phyloP scores from a whole-genome alignment of 768 basidiomycete species.

The Pleurotus giganteus region DNA sequence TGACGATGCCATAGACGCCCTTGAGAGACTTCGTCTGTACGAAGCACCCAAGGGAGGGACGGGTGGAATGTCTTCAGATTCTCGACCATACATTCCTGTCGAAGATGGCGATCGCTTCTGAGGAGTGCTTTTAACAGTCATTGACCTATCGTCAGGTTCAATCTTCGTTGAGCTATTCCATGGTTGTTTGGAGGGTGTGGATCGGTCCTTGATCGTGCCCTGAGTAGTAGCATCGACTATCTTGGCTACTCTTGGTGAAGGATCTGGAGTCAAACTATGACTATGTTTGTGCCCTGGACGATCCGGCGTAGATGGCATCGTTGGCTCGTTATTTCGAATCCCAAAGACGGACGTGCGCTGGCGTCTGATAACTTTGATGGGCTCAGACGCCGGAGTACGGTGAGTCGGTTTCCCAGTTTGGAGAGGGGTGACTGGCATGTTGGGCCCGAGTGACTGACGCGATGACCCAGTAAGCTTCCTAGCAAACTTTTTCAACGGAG shows the following conservation, averaged over 20 bases:
- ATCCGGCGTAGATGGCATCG: slow-evolving; percentile 52
- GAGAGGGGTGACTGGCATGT: slow-evolving; percentile 44
- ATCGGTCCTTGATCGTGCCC: slow-evolving; percentile 35
- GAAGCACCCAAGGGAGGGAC: slow-evolving; percentile 47
- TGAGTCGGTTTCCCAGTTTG: slow-evolving; percentile 40
- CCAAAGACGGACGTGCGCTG: slow-evolving; percentile 65
- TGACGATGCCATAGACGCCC: slow-evolving; percentile 75
- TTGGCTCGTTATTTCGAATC: slow-evolving; percentile 41
- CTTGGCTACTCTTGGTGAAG: slow-evolving; percentile 49
- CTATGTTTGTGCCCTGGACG: slow-evolving; percentile 65
- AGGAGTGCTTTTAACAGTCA: slow-evolving; percentile 46
- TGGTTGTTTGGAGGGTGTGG: slow-evolving; percentile 37
- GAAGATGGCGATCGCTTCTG: slow-evolving; percentile 53
- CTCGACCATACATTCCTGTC: slow-evolving; percentile 31
- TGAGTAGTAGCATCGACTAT: slow-evolving; percentile 29
- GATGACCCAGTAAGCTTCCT: slow-evolving; percentile 57
- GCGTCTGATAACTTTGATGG: slow-evolving; percentile 44
- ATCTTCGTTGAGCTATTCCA: slow-evolving; percentile 87
- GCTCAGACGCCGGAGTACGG: slow-evolving; percentile 55
- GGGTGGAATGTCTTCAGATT: slow-evolving; percentile 35
- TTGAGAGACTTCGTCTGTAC: slow-evolving; percentile 64
- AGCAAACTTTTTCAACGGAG: slow-evolving; percentile 78
- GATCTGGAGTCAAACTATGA: slow-evolving; percentile 69
- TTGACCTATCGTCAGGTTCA: slow-evolving; percentile 46
- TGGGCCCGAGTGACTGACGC: slow-evolving; percentile 32